These are phyloP conservation scores for Boletus fagicola DNA, from an alignment of 768 basidiomycete species.

Conservation along the genomic window DNA sequence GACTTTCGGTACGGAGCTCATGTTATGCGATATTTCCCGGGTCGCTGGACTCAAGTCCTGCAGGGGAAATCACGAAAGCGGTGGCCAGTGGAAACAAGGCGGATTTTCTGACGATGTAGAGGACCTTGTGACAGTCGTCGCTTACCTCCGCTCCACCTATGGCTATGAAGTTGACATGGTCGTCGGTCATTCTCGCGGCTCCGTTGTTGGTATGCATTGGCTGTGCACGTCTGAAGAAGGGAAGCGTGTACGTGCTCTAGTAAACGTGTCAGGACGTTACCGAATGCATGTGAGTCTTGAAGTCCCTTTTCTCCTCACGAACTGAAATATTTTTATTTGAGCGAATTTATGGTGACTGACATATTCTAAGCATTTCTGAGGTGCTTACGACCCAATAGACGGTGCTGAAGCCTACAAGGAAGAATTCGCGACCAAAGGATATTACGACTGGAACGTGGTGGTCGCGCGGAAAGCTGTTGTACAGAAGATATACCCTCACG, in stretches of 20 bases:
- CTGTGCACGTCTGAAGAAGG: constrained; percentile 62
- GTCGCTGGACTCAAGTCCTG: constrained; percentile 1
- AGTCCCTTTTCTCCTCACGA: not conserved
- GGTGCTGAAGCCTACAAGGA: constrained; percentile 40
- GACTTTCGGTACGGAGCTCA: constrained; percentile 69
- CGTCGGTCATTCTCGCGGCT: constrained; percentile 78
- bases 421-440: constrained; percentile 55
- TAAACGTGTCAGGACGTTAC: constrained; percentile 77
- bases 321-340: constrained; percentile 10
- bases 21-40: constrained; percentile 1
- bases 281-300: constrained; percentile 64
- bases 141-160: constrained; percentile 53
- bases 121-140: constrained; percentile 65
- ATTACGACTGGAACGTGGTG: constrained; percentile 57
- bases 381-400: constrained; percentile 20
- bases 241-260: constrained; percentile 52
- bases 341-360: constrained; percentile 30
- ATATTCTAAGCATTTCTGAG: not conserved
- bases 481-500: constrained; percentile 53
- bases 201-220: constrained; percentile 68
- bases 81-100: constrained; percentile 62
- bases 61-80: constrained; percentile 78
- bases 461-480: constrained; percentile 63
- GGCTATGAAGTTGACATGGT: constrained; percentile 70
- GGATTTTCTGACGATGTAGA: constrained; percentile 58